phyloP scores from a whole-genome alignment of 495 filamentous ascomycete genomes.

The Penicillium steckii region DNA sequence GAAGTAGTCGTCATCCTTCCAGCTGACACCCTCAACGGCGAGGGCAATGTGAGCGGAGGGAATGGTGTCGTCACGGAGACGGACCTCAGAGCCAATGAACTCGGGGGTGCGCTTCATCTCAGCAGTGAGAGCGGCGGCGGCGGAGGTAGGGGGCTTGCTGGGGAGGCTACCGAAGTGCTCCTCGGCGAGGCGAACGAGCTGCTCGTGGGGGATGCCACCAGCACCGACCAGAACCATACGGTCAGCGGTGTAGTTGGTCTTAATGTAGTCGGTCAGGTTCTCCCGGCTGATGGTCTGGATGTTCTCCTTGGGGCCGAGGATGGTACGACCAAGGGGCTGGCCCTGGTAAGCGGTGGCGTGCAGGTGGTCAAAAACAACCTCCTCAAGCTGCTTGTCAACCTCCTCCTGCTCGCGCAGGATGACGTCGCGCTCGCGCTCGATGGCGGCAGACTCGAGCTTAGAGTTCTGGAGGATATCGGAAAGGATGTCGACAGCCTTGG shows the following conservation, averaged over 20 bases:
- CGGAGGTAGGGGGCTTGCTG: constrained; percentile 65
- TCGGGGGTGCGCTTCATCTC: constrained; percentile 84
- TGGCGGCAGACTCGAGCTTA: constrained; percentile 86
- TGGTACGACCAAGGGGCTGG: constrained; percentile 95
- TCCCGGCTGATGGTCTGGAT: constrained; percentile 90
- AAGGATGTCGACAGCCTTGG: constrained; percentile 93
- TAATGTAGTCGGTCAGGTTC: constrained; percentile 93
- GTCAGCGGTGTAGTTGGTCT: constrained; percentile 98
- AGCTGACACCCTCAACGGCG: constrained; percentile 98
- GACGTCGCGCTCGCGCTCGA: constrained; percentile 96
- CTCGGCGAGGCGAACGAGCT: constrained; percentile 94
- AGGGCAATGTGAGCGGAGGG: constrained; percentile 96
- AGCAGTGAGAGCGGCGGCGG: constrained; percentile 59
- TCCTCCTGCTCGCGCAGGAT: constrained; percentile 99
- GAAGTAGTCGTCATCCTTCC: constrained; percentile 99
- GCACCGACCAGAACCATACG: constrained; percentile 98
- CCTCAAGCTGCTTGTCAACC: constrained; percentile 98
- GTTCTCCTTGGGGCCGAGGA: constrained; percentile 96
- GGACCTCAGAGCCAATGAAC: constrained; percentile 93
- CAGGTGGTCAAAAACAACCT: constrained; percentile 99
- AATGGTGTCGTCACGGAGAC: constrained; percentile 93
- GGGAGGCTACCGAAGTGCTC: constrained; percentile 86
- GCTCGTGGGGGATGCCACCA: constrained; percentile 88
- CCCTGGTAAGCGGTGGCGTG: constrained; percentile 96
- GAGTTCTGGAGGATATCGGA: constrained; percentile 99